These are phyloP conservation scores for Lactarius quietus DNA, from an alignment of 768 basidiomycete species.

Conservation along the genomic window DNA sequence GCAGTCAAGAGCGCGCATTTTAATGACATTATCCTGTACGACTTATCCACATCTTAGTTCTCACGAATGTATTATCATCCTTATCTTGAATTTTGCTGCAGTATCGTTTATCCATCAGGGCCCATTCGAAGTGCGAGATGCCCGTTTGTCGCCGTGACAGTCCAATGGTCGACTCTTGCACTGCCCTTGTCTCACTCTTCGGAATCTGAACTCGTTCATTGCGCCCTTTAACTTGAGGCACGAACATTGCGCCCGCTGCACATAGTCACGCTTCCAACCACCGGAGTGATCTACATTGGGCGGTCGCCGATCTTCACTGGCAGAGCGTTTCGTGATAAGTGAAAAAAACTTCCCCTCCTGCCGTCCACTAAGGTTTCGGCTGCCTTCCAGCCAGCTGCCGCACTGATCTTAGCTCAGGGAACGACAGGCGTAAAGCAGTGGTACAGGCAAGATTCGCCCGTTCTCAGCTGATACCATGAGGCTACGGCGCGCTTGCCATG, in stretches of 20 bases:
- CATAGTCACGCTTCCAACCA: not conserved
- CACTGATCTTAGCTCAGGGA: not conserved
- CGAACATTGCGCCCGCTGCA: constrained; percentile 4
- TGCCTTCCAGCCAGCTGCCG: not conserved
- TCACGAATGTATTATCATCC: not conserved
- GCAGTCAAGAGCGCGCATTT: not conserved
- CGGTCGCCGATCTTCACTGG: not conserved
- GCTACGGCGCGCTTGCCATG: constrained; percentile 5
- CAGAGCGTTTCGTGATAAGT: not conserved
- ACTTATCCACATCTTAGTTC: not conserved
- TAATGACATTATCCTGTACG: not conserved
- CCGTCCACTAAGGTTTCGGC: constrained; percentile 5
- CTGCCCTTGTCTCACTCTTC: not conserved
- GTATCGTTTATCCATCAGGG: not conserved
- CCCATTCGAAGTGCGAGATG: not conserved
- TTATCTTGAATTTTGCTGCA: not conserved
- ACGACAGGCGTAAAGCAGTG: not conserved
- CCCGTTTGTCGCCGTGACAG: constrained; percentile 1
- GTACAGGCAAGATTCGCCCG: not conserved
- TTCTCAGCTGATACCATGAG: not conserved
- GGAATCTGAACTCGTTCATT: not conserved
- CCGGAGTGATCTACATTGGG: not conserved
- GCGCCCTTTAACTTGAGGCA: constrained; percentile 15
- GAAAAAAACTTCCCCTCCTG: not conserved
- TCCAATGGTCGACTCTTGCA: no score